Conservation (phyloP, 495 filamentous ascomycete species). For the Beverwykella pulmonaria region DNA sequence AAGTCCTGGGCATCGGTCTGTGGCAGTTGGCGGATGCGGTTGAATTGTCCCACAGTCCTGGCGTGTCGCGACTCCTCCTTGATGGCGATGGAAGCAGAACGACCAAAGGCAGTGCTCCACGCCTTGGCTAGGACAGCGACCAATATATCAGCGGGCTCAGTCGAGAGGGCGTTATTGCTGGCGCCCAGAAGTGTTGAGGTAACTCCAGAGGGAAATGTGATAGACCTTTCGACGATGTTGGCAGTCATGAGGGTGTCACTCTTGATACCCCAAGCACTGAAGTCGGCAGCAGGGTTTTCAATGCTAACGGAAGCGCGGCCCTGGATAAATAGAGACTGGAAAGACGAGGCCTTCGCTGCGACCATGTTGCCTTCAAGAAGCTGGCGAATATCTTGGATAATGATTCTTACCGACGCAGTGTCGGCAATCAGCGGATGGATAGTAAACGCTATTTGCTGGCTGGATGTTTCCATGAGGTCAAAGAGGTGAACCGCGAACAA, state of each 20-base stretch:
- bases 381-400: slow-evolving; percentile 32
- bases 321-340: slow-evolving; percentile 17
- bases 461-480: slow-evolving; percentile 12
- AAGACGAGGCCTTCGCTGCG: slow-evolving; percentile 13
- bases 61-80: slow-evolving; percentile 14
- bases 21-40: slow-evolving; percentile 25
- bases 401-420: slow-evolving; percentile 25
- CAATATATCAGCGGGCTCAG: slow-evolving; percentile 17
- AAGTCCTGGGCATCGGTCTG: slow-evolving; percentile 8
- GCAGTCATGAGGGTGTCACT: not conserved
- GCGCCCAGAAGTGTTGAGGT: slow-evolving; percentile 43
- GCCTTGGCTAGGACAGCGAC: slow-evolving; percentile 14
- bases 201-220: slow-evolving; percentile 45
- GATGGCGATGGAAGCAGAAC: slow-evolving; percentile 10
- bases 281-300: not conserved
- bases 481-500: slow-evolving; percentile 32
- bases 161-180: slow-evolving; percentile 24
- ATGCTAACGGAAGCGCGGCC: not conserved
- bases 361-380: slow-evolving; percentile 17
- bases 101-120: slow-evolving; percentile 9
- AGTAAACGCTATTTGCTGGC: slow-evolving; percentile 23
- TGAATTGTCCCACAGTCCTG: slow-evolving; percentile 26
- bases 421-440: slow-evolving; percentile 31
- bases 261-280: slow-evolving; percentile 11
- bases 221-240: slow-evolving; percentile 18